Base-by-base conservation (phyloP, 345 rosid genomes). In the Euclidium syriacum region DNA sequence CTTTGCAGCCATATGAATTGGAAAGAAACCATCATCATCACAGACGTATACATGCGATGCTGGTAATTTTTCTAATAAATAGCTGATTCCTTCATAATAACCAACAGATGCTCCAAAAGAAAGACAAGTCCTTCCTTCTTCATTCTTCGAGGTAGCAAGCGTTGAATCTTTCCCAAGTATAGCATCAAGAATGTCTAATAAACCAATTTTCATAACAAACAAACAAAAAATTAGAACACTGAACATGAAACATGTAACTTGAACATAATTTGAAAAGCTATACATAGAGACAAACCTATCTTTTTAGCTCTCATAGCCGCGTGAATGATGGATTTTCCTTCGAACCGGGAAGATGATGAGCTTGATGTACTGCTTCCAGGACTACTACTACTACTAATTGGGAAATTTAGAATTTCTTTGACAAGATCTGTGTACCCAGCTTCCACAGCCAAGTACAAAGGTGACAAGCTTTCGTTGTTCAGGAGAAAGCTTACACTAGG, bases 11-110 rank as follows among this genome's bases (percentile, higher is more conserved):
- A 46, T 60, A 22, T 32, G 65, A 32, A 60, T 46, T 2, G 65
- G 65, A 46, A 9, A 11, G 10, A 60, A 60, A 8, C 65, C 65
- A 46, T 60, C 42, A 12, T 60, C 15, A 60, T 60, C 65, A 33
- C n/a, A n/a, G n/a, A n/a, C n/a, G n/a, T n/a, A n/a, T n/a, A n/a
- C n/a, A n/a, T n/a, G 32, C 1, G n/a, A n/a, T 15, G 38, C 7
- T 57, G 38, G 15, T 12, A 58, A 42, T 7, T 42, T 4, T 19
- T 10, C 1, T 42, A 58, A 40, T 40, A 58, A 26, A 30, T 60
- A 60, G 10, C 43, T 5, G 10, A 60, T 4, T 15, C 53, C 65
- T 3, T 44, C 43, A 44, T 44, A 60, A 22, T 16, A 44, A 14
- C 65, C 65, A 4, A 44, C 26, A 4, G 65, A 60, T 33, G 54